phyloP scores from a whole-genome alignment of 176 grass and related monocot species.

The Cymbopogon citratus region DNA sequence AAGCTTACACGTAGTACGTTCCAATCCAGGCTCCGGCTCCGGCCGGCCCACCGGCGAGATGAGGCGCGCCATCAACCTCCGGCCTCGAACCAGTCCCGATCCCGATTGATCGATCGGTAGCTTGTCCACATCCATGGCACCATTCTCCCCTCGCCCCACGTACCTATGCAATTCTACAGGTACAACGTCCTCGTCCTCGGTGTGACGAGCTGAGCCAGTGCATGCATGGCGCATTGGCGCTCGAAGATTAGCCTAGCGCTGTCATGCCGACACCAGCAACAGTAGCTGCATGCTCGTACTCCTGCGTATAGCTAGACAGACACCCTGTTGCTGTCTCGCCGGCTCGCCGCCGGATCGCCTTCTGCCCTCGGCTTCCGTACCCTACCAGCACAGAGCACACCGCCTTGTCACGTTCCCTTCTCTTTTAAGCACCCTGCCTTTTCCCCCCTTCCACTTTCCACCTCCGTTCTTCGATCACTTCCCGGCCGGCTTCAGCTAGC shows the following conservation, averaged over 20 bases:
- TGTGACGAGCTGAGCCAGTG: neutral
- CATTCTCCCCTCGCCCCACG: too few relatives aligned
- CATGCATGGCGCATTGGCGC: neutral
- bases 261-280: neutral
- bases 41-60: neutral
- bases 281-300: neutral
- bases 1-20: constrained; percentile 5
- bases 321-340: constrained; percentile 23
- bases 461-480: neutral
- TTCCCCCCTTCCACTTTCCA: constrained; percentile 28
- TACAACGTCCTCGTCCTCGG: neutral
- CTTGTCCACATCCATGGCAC: neutral
- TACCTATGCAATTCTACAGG: neutral
- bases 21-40: neutral
- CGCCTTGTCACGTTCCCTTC: constrained; percentile 27
- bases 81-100: neutral
- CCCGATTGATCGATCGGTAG: neutral
- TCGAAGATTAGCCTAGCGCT: neutral
- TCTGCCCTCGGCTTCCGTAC: constrained; percentile 25
- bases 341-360: constrained; percentile 17
- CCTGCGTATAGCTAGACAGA: neutral
- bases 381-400: constrained; percentile 7
- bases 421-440: constrained; percentile 23
- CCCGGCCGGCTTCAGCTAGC: neutral
- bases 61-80: neutral